Base-by-base conservation (phyloP, 208 protist genomes). In the Blastocrithidia nonstop region DNA sequence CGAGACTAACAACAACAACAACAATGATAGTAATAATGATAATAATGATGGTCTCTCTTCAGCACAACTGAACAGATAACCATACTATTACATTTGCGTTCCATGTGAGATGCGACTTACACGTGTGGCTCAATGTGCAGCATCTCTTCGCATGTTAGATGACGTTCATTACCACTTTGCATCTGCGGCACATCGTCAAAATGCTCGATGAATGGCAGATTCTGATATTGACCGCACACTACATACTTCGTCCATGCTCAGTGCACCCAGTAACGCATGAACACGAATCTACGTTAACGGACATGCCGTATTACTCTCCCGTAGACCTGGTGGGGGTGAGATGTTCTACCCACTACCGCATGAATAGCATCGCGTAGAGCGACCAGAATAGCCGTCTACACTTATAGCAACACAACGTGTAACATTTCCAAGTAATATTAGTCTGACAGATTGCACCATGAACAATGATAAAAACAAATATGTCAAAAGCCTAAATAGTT, bases 61-160 rank as follows among this genome's bases (percentile, higher is more conserved):
- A 20, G 19, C 1, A 27, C 45, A 16, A 44, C 43, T 3, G 54
- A 71, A 19, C 33, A 75, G 84, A 8, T 62, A 49, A 13, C 65
- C 76, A 5, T 81, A 88, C 56, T 89, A 84, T 50, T 93, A 93
- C 55, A 50, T 80, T 23, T 93, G 84, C 54, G 74, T 88, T 1
- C 73, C 75, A 2, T 93, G 84, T 31, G 77, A 88, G 54, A 28
- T 76, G 29, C 61, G 60, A 5, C 71, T 93, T 4, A 84, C 76
- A 1, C 45, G 25, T 4, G 50, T 69, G 22, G 68, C 51, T 9
- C 50, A 40, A 0, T 22, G 11, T 19, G 43, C 76, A 1, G 67
- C 79, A 0, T 74, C 61, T 0, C 41, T 69, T 42, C 26, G 28
- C 2, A 83, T 79, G 48, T 54, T 93, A 21, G 55, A 93, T 42